Percentiles rank a stretch among this genome's conserved stretches.
Conservation (phyloP, 169 alveolate species). For the Cryptosporidium muris region DNA sequence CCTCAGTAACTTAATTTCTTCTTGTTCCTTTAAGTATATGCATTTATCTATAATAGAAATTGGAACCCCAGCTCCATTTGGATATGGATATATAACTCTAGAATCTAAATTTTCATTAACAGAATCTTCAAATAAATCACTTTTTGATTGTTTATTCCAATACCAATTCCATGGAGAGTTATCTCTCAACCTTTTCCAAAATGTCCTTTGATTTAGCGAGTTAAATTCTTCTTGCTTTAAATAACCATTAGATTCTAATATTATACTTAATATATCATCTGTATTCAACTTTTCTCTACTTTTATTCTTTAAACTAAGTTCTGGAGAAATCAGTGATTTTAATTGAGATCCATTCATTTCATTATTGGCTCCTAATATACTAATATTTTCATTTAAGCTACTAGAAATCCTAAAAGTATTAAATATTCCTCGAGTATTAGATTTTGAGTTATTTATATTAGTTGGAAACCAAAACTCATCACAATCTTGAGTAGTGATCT, state of each 20-base stretch:
- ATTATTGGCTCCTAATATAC: too few relatives aligned
- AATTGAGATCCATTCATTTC: too few relatives aligned
- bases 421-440: too few relatives aligned
- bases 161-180: conserved; percentile 59
- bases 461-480: conserved; percentile 66
- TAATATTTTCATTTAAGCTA: too few relatives aligned
- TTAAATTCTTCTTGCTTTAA: too few relatives aligned
- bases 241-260: too few relatives aligned
- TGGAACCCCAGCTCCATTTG: conserved; percentile 22
- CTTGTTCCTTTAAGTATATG: conserved; percentile 7
- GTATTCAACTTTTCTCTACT: too few relatives aligned
- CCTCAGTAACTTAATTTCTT: conserved; percentile 18
- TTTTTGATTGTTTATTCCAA: conserved; percentile 8
- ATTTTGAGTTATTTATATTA: not conserved
- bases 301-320: too few relatives aligned
- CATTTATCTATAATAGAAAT: conserved; percentile 21
- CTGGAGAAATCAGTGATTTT: too few relatives aligned
- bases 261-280: too few relatives aligned
- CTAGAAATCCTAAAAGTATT: too few relatives aligned
- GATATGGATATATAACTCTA: conserved; percentile 24
- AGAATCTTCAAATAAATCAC: not conserved
- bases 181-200: conserved; percentile 40
- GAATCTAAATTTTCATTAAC: not conserved
- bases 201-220: not conserved
- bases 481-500: conserved; percentile 21